These are phyloP conservation scores for Penicillium olsonii DNA, from an alignment of 2,329 filamentous ascomycete genomes.

Conservation along the genomic window DNA sequence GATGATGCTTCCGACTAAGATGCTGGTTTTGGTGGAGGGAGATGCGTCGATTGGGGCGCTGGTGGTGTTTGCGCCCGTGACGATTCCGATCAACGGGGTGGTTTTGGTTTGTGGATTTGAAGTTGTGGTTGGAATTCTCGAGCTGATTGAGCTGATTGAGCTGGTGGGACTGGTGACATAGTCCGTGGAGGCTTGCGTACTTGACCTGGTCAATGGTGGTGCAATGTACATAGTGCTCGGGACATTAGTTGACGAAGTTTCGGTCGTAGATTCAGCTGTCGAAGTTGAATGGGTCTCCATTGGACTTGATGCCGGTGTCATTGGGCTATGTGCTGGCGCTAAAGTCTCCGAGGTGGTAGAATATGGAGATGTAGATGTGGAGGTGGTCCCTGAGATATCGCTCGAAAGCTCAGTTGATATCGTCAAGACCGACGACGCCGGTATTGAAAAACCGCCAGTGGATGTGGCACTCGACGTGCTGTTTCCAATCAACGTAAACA, in stretches of 20 bases:
- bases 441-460: background rate
- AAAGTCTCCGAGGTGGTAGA: background rate
- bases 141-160: background rate
- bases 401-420: background rate
- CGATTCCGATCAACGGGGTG: background rate
- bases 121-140: background rate
- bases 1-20: slow-evolving; percentile 32
- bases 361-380: background rate
- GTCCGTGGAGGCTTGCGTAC: background rate
- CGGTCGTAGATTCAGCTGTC: background rate
- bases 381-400: background rate
- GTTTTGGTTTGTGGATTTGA: background rate
- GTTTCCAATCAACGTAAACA: slow-evolving; percentile 2
- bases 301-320: background rate
- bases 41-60: background rate
- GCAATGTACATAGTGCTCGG: background rate
- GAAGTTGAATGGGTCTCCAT: background rate
- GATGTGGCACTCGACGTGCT: background rate
- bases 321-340: background rate
- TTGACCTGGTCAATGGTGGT: background rate
- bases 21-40: slow-evolving; percentile 12
- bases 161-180: background rate
- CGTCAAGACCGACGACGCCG: background rate
- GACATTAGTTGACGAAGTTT: no score
- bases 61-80: background rate